phyloP scores from a whole-genome alignment of 495 filamentous ascomycete genomes.

The Trichodelitschia bisporula region DNA sequence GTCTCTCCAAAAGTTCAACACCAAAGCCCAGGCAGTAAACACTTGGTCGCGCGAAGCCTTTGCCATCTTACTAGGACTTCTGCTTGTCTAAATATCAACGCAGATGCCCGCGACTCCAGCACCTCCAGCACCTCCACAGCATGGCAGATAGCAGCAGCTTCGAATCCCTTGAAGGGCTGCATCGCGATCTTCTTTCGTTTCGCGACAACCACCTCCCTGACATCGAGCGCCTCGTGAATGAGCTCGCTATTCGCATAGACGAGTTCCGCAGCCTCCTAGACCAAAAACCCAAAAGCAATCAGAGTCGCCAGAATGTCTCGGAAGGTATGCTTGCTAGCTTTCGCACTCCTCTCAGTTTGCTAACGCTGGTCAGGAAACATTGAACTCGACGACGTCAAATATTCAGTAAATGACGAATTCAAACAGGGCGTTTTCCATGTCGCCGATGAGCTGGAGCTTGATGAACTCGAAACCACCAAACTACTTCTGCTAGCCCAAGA shows the following conservation, averaged over 20 bases:
- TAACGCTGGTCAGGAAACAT: constrained; percentile 33
- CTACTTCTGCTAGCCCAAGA: constrained; percentile 44
- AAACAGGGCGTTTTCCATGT: constrained; percentile 51
- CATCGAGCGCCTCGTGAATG: constrained; percentile 33
- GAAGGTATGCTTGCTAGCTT: background rate
- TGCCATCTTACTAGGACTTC: no score
- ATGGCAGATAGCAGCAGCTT: constrained; percentile 34
- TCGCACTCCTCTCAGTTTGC: constrained; percentile 1
- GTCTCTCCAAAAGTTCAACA: no score
- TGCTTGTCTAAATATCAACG: no score
- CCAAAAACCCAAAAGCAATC: constrained; percentile 44
- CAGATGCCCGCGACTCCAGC: no score
- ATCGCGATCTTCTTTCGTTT: constrained; percentile 50
- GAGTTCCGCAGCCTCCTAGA: constrained; percentile 59
- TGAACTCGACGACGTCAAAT: constrained; percentile 41
- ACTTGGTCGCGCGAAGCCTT: no score
- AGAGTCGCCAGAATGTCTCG: constrained; percentile 34
- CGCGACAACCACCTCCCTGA: constrained; percentile 33
- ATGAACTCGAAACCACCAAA: constrained; percentile 61
- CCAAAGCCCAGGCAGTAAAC: no score
- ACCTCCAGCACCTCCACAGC: no score
- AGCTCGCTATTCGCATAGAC: constrained; percentile 41
- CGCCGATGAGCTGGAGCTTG: constrained; percentile 67
- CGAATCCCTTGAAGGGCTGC: constrained; percentile 46
- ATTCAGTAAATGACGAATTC: constrained; percentile 67